Conservation (phyloP, 345 rosid genomes). For the Dovyalis caffra region DNA sequence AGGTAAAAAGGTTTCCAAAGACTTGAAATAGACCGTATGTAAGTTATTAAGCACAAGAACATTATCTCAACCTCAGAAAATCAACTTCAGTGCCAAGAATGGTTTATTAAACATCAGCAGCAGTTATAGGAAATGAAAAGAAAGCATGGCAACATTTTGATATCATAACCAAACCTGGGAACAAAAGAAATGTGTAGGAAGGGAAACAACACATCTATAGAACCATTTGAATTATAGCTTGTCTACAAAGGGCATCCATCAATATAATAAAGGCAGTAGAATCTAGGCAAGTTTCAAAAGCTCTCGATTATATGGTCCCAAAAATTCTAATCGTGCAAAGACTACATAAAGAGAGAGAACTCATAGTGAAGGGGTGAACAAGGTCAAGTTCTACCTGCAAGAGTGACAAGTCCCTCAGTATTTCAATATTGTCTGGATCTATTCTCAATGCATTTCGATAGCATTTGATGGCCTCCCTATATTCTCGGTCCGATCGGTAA, state of each 20-base stretch:
- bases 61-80: not conserved
- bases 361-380: not conserved
- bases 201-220: not conserved
- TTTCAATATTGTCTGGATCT: conserved; percentile 98
- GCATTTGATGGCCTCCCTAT: conserved; percentile 98
- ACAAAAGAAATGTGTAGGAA: not conserved
- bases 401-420: conserved; percentile 88
- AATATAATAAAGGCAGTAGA: not conserved
- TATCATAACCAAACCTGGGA: not conserved
- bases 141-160: not conserved
- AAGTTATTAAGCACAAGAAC: not conserved
- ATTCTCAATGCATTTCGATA: conserved; percentile 89
- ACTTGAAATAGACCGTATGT: not conserved
- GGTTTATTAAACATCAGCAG: not conserved
- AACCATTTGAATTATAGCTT: not conserved
- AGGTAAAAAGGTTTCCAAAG: not conserved
- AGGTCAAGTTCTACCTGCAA: conserved; percentile 59
- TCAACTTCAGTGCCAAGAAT: not conserved
- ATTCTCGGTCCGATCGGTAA: conserved; percentile 97
- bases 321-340: not conserved
- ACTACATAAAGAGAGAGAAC: not conserved
- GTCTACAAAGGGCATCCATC: not conserved
- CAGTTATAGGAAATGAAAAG: not conserved
- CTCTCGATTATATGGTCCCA: not conserved
- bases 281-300: not conserved